Percentiles rank a stretch among this genome's conserved stretches.
phyloP scores from a whole-genome alignment of 257 asterid species.

The Knoxia roxburghii region DNA sequence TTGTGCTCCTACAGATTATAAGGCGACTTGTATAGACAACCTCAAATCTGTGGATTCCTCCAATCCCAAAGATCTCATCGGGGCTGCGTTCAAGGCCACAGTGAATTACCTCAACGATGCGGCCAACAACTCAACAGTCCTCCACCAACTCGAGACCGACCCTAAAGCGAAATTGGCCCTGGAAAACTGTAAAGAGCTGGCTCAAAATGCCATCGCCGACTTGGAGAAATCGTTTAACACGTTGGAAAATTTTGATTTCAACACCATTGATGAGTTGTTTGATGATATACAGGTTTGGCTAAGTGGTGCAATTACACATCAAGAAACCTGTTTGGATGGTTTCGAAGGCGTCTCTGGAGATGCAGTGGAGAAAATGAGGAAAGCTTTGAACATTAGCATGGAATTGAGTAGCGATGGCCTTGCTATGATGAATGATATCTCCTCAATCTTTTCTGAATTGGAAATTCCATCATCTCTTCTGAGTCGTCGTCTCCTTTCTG shows the following conservation, averaged over 20 bases:
- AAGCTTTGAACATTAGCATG: conserved; percentile 40
- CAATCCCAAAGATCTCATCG: conserved; percentile 66
- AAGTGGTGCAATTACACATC: conserved; percentile 74
- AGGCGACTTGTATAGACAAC: conserved; percentile 44
- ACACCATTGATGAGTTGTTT: conserved; percentile 35
- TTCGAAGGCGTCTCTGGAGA: conserved; percentile 48
- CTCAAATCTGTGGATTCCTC: conserved; percentile 32
- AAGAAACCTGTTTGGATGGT: conserved; percentile 78
- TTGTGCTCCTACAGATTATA: conserved; percentile 64
- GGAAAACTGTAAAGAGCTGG: conserved; percentile 49
- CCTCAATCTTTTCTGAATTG: conserved; percentile 36
- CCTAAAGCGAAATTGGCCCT: conserved; percentile 49
- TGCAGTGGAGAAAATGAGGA: conserved; percentile 52
- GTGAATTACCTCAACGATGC: conserved; percentile 32
- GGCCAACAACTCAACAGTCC: conserved; percentile 32
- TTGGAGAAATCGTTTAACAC: conserved; percentile 41
- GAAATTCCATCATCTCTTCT: conserved; percentile 23
- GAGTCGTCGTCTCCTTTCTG: conserved; percentile 47
- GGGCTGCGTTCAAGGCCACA: conserved; percentile 44
- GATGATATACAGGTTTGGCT: conserved; percentile 67
- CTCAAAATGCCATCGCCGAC: conserved; percentile 41
- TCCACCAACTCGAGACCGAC: conserved; percentile 33
- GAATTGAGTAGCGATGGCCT: conserved; percentile 73
- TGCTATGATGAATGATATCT: conserved; percentile 77
- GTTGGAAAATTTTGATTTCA: conserved; percentile 44